Percentiles rank a stretch among this genome's conserved stretches.
Conservation (phyloP, 1,284 basidiomycete species). For the Ustilago curta region DNA sequence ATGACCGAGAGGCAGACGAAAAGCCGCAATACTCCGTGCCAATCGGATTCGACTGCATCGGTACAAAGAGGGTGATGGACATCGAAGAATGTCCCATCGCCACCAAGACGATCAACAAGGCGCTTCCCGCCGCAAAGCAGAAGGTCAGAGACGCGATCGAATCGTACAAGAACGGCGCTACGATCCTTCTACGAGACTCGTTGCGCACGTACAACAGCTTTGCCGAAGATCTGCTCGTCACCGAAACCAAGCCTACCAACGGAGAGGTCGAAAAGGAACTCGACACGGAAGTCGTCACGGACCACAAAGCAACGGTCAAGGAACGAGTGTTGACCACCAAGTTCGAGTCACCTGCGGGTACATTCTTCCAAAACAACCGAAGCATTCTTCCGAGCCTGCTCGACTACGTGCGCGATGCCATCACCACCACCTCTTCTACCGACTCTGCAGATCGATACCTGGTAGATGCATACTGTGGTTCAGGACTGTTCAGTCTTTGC, state of each 20-base stretch:
- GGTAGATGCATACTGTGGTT: constrained; percentile 72
- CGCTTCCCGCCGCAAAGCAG: constrained; percentile 76
- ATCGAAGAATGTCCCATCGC: constrained; percentile 98
- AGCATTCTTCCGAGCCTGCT: constrained; percentile 86
- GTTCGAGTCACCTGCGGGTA: constrained; percentile 85
- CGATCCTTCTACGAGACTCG: constrained; percentile 90
- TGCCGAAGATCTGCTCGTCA: constrained; percentile 35
- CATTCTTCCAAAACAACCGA: constrained; percentile 98
- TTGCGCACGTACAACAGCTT: constrained; percentile 70
- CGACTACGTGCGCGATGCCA: constrained; percentile 76
- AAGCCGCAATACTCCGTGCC: constrained; percentile 76
- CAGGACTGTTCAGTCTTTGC: constrained; percentile 90
- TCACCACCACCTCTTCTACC: constrained; percentile 16
- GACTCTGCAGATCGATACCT: constrained; percentile 41
- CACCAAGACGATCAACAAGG: constrained; percentile 82
- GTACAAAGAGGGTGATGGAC: constrained; percentile 83
- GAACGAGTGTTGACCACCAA: constrained; percentile 84
- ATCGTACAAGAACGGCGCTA: constrained; percentile 88
- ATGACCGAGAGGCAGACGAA: constrained; percentile 44
- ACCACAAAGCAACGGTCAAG: constrained; percentile 83
- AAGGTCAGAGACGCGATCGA: constrained; percentile 81
- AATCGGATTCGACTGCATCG: constrained; percentile 90
- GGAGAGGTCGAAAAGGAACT: constrained; percentile 29
- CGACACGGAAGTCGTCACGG: constrained; percentile 74
- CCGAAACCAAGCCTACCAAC: constrained; percentile 8